Conservation (phyloP, 2,329 filamentous ascomycete species). For the Akanthomyces lecanii region DNA sequence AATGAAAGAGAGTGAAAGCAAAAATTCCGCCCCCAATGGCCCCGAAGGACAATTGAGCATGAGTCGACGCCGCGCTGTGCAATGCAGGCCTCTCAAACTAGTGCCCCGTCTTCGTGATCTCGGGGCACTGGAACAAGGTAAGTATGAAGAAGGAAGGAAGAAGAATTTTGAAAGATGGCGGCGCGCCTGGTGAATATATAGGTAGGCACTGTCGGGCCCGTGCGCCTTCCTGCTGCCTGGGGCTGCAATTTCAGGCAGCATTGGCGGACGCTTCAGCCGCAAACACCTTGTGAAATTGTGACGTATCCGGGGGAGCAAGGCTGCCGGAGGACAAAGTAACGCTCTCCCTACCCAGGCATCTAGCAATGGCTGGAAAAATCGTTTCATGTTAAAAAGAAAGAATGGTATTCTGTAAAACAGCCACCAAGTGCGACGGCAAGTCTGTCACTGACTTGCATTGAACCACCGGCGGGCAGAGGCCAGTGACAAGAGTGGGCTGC, state of each 20-base stretch:
- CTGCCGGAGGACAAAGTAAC: not conserved
- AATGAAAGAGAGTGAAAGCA: slow-evolving; percentile 45
- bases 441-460: not conserved
- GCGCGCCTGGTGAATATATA: slow-evolving; percentile 23
- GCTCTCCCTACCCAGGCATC: not conserved
- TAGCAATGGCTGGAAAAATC: not conserved
- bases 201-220: slow-evolving; percentile 20
- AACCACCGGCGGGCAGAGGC: not conserved
- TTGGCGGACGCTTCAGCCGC: slow-evolving; percentile 3
- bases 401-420: not conserved
- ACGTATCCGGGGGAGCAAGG: not conserved
- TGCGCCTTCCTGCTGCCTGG: slow-evolving; percentile 21
- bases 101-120: slow-evolving; percentile 41
- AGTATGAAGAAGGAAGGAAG: slow-evolving; percentile 44
- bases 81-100: slow-evolving; percentile 48
- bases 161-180: slow-evolving; percentile 19
- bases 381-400: not conserved
- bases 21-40: slow-evolving; percentile 49
- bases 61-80: slow-evolving; percentile 48
- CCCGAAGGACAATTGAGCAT: slow-evolving; percentile 48
- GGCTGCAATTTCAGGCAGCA: slow-evolving; percentile 12
- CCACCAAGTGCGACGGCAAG: not conserved
- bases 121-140: slow-evolving; percentile 43
- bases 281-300: not conserved
- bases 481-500: slow-evolving; percentile 4